These are phyloP conservation scores for Spatholobus suberectus DNA, from an alignment of 306 rosid genomes.

Conservation along the genomic window DNA sequence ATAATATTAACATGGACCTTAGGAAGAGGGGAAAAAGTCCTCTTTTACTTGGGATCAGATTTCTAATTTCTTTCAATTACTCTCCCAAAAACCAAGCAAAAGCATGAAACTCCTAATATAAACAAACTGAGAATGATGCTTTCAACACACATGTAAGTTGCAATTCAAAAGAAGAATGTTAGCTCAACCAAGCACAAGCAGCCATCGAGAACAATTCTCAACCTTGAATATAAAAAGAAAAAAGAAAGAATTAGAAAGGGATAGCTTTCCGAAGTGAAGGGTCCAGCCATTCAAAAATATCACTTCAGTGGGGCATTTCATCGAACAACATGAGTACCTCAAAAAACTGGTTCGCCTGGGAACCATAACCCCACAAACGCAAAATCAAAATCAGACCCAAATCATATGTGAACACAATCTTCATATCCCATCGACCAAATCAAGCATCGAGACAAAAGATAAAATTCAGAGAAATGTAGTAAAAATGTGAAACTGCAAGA, in stretches of 20 bases:
- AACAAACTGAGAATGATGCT: neutral
- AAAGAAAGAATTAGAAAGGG: neutral
- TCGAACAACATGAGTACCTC: constrained; percentile 19
- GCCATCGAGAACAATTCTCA: neutral
- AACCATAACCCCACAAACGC: neutral
- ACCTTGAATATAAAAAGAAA: neutral
- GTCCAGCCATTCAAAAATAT: neutral
- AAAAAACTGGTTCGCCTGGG: neutral
- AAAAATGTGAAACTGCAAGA: neutral
- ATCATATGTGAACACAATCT: neutral
- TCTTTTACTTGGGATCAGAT: neutral
- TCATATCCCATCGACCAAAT: neutral
- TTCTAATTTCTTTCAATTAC: neutral
- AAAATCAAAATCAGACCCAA: constrained; percentile 9
- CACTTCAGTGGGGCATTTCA: constrained; percentile 26
- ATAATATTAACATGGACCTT: neutral
- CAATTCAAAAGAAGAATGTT: constrained; percentile 9
- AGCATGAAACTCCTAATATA: neutral
- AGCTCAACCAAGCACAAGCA: constrained; percentile 13
- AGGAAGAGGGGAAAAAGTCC: neutral
- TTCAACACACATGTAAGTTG: neutral
- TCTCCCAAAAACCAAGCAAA: neutral
- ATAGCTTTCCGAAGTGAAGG: constrained; percentile 1
- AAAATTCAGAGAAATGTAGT: neutral
- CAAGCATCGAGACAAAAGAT: neutral